Percentiles rank a stretch among this genome's conserved stretches.
Conservation (phyloP, 345 rosid genomes). For the thale cress (Arabidopsis thaliana) region TAIR10.1 NC_003070.9:11188501-11189000, state of each 20-base stretch:
- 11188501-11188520: not conserved
- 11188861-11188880: no score
- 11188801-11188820: not conserved
- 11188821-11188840: no score
- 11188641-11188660: not conserved
- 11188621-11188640: not conserved
- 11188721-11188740: conserved; percentile 2
- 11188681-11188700: conserved; percentile 13
- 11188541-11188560: not conserved
- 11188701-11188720: conserved; percentile 16
- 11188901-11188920: not conserved
- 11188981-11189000: not conserved
- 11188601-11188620: not conserved
- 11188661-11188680: conserved; percentile 28
- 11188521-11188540: not conserved
- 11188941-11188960: not conserved
- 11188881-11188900: not conserved
- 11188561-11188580: not conserved
- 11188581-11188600: not conserved
- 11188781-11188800: not conserved
- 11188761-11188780: not conserved
- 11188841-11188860: not conserved
- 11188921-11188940: not conserved
- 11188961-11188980: no score
- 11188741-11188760: not conserved